Conservation (phyloP, 805 yeast genomes). For the Candida alai region DNA sequence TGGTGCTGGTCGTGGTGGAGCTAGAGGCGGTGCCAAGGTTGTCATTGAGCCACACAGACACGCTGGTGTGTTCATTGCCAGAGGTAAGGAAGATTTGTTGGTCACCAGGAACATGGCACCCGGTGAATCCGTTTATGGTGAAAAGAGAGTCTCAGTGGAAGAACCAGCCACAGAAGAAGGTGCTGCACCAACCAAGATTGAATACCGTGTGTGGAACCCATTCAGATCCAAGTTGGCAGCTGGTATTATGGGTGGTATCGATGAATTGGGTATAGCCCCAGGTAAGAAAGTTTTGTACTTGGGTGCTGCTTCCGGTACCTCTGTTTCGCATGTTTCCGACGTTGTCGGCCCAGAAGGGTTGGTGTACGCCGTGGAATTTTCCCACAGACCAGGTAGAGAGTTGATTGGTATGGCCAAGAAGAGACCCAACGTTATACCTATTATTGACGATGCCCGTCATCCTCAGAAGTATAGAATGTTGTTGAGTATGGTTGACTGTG, state of each 20-base stretch:
- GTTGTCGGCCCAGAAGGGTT: conserved; percentile 99
- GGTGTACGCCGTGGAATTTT: conserved; percentile 98
- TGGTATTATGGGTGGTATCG: conserved; percentile 99
- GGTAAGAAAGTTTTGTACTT: conserved; percentile 95
- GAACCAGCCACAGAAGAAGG: conserved; percentile 88
- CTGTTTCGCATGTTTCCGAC: conserved; percentile 97
- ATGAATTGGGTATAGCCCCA: conserved; percentile 94
- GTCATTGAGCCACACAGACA: conserved; percentile 98
- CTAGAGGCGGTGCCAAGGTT: conserved; percentile 90
- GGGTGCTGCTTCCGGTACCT: conserved; percentile 99
- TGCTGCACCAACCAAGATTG: conserved; percentile 87
- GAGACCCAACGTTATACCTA: conserved; percentile 98
- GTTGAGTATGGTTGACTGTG: conserved; percentile 97
- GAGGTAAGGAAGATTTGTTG: conserved; percentile 98
- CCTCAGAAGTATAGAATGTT: conserved; percentile 99
- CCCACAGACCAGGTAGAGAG: conserved; percentile 99
- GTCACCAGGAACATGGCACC: conserved; percentile 97
- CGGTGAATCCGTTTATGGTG: conserved; percentile 98
- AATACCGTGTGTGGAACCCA: conserved; percentile 99
- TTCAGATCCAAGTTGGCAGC: conserved; percentile 99
- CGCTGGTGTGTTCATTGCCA: conserved; percentile 97
- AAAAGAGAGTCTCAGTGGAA: conserved; percentile 91
- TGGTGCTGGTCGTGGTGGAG: conserved; percentile 78
- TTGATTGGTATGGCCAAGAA: conserved; percentile 99
- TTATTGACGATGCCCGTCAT: conserved; percentile 99